These are phyloP conservation scores for Saccharomycopsis hybrid DNA, from an alignment of 1,139 yeast genomes.

Conservation along the genomic window DNA sequence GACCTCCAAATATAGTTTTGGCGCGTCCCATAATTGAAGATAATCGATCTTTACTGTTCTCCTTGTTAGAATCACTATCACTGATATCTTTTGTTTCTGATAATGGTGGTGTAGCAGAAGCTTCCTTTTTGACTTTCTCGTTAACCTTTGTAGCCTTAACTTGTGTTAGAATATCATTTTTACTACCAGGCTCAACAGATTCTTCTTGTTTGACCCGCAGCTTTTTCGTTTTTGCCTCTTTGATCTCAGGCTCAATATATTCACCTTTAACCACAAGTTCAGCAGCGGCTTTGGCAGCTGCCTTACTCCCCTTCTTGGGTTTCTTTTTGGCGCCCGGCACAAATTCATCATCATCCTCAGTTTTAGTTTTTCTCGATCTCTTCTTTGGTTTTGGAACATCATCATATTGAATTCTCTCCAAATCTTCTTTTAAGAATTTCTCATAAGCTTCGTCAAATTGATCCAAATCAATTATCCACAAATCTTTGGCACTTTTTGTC, in stretches of 20 bases:
- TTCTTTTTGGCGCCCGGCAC: conserved; percentile 16
- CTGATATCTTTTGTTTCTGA: neutral
- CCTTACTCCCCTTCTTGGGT: conserved; percentile 7
- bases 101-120: neutral
- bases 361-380: conserved; percentile 16
- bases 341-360: conserved; percentile 13
- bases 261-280: conserved; percentile 12
- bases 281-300: neutral
- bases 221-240: conserved; percentile 12
- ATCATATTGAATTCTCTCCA: conserved; percentile 26
- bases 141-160: neutral
- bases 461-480: conserved; percentile 83
- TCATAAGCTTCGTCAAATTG: conserved; percentile 63
- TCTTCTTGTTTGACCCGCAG: conserved; percentile 18
- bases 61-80: conserved; percentile 1
- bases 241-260: conserved; percentile 17
- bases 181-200: conserved; percentile 4
- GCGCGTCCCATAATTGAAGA: conserved; percentile 16
- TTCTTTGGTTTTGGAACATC: conserved; percentile 14
- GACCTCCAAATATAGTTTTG: conserved; percentile 17
- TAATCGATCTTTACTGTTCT: conserved; percentile 14
- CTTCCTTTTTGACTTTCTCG: conserved; percentile 3
- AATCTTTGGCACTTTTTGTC: conserved; percentile 71
- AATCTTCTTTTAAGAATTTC: conserved; percentile 51
- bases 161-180: neutral